phyloP scores from a whole-genome alignment of 1,284 basidiomycete species.

The Malassezia japonica region DNA sequence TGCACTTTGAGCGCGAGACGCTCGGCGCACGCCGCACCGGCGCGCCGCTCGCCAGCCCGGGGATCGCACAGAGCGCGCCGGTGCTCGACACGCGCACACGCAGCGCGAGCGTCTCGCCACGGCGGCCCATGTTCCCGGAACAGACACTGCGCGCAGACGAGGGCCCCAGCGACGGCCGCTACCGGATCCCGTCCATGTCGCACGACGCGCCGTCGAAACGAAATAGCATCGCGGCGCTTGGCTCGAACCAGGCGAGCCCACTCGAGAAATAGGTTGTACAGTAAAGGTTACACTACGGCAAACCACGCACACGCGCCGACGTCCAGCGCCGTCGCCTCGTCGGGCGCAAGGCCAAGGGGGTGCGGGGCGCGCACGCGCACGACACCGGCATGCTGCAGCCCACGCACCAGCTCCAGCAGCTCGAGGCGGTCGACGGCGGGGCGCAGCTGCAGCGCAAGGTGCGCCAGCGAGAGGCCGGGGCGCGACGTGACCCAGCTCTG shows the following conservation, averaged over 20 bases:
- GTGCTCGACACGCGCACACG: neutral
- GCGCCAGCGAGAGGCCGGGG: constrained; percentile 9
- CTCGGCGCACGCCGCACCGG: neutral
- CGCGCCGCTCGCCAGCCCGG: neutral
- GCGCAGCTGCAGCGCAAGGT: neutral
- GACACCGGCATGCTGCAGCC: neutral
- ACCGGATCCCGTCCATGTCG: neutral
- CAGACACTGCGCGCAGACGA: neutral
- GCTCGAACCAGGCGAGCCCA: neutral
- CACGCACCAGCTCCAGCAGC: constrained; percentile 4
- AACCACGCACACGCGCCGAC: neutral
- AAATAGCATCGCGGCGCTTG: neutral
- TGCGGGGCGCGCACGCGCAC: neutral
- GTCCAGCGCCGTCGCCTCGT: neutral
- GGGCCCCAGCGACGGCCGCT: neutral
- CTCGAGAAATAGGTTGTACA: neutral
- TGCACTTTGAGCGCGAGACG: constrained; percentile 65
- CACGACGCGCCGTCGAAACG: neutral
- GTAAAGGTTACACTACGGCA: neutral
- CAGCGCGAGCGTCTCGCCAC: neutral
- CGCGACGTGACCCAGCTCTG: neutral
- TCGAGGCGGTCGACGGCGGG: constrained; percentile 7
- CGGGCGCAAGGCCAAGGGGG: neutral
- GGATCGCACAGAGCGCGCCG: neutral
- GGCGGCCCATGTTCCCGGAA: neutral